These are phyloP conservation scores for Triglochin maritima DNA, from an alignment of 106 monocot genomes.

Conservation along the genomic window DNA sequence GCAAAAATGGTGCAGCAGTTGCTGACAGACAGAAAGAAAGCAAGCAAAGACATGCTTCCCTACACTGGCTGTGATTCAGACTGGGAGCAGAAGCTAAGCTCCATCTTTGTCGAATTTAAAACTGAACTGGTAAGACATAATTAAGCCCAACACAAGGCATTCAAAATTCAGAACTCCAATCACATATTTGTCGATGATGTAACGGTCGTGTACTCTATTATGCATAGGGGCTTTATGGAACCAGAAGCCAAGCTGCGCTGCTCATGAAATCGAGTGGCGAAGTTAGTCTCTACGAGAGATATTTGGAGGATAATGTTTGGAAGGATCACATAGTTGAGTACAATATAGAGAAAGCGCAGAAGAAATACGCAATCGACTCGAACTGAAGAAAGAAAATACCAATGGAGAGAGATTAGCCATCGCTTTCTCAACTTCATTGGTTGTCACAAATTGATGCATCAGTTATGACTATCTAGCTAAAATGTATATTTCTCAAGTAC, in stretches of 20 bases:
- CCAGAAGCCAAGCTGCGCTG: slow-evolving; percentile 57
- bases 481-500: no score
- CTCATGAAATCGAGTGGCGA: slow-evolving; percentile 28
- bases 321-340: slow-evolving; percentile 47
- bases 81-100: slow-evolving; percentile 46
- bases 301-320: slow-evolving; percentile 47
- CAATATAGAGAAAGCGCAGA: slow-evolving; percentile 8
- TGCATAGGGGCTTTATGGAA: slow-evolving; percentile 65
- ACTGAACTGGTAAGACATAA: slow-evolving; percentile 33
- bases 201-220: no score
- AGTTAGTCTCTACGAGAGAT: slow-evolving; percentile 53
- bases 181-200: background rate
- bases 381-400: background rate
- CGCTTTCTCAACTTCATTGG: no score
- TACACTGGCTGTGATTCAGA: slow-evolving; percentile 58
- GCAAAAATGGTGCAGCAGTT: slow-evolving; percentile 39
- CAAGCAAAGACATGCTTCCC: slow-evolving; percentile 34
- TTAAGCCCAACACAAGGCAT: background rate
- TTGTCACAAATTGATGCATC: no score
- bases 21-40: slow-evolving; percentile 47
- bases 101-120: slow-evolving; percentile 50
- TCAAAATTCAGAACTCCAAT: background rate
- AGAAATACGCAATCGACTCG: background rate
- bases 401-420: no score
- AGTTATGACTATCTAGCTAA: no score